phyloP scores from a whole-genome alignment of 2,329 filamentous ascomycete species.

The Colletotrichum spaethianum region DNA sequence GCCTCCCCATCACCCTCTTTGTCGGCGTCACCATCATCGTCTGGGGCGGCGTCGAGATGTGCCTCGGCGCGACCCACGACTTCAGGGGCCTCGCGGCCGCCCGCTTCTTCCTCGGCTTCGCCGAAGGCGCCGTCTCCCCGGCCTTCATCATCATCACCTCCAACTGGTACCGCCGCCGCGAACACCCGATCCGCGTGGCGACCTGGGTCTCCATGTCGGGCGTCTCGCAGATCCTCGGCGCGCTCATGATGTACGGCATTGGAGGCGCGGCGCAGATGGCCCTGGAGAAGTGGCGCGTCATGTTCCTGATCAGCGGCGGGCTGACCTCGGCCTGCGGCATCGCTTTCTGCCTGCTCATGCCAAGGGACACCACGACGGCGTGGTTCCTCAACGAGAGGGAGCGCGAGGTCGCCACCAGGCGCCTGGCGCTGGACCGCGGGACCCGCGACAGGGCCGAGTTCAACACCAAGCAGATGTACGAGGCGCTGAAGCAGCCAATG shows the following conservation, averaged over 20 bases:
- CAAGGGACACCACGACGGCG: slow-evolving; percentile 23
- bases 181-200: slow-evolving; percentile 49
- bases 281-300: slow-evolving; percentile 41
- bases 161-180: slow-evolving; percentile 49
- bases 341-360: slow-evolving; percentile 27
- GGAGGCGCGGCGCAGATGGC: slow-evolving; percentile 39
- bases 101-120: slow-evolving; percentile 50
- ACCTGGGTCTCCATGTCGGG: slow-evolving; percentile 50
- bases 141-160: slow-evolving; percentile 52
- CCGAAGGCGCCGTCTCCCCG: slow-evolving; percentile 50
- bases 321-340: slow-evolving; percentile 16
- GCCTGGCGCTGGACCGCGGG: slow-evolving; percentile 43
- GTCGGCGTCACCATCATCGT: slow-evolving; percentile 38
- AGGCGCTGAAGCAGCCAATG: slow-evolving; percentile 40
- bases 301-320: slow-evolving; percentile 43
- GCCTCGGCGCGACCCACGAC: slow-evolving; percentile 43
- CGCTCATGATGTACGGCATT: slow-evolving; percentile 48
- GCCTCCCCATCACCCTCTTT: slow-evolving; percentile 34
- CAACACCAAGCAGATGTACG: slow-evolving; percentile 41
- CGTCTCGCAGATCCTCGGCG: slow-evolving; percentile 47
- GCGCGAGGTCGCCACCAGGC: slow-evolving; percentile 16
- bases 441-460: slow-evolving; percentile 42
- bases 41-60: slow-evolving; percentile 48
- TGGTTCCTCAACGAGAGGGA: slow-evolving; percentile 31
- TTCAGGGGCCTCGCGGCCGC: slow-evolving; percentile 45